A percentile compares a stretch with the other conserved stretches of the same genome.
These are phyloP conservation scores for Kockovaella imperatae DNA, from an alignment of 768 basidiomycete genomes.

Conservation along the genomic window DNA sequence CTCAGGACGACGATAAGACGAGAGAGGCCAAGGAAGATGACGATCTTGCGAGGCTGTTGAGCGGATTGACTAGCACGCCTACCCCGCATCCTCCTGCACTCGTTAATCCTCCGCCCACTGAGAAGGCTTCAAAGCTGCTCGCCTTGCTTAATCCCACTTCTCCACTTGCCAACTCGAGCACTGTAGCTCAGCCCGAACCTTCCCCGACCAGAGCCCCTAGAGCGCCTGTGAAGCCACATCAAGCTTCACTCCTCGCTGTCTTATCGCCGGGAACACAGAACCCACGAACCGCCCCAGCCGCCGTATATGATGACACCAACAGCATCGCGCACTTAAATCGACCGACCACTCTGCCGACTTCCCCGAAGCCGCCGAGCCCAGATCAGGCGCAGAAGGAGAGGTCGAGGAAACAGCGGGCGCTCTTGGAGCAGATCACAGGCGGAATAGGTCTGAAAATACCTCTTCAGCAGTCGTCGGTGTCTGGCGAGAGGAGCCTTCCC, in stretches of 20 bases:
- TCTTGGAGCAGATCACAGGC: constrained; percentile 30
- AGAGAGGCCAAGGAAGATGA: constrained; percentile 26
- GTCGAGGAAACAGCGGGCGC: constrained; percentile 21
- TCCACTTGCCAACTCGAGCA: not conserved
- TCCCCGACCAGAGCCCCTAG: not conserved
- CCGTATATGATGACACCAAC: constrained; percentile 5
- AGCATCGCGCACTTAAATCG: no score
- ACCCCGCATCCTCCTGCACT: constrained; percentile 57
- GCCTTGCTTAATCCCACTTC: constrained; percentile 24
- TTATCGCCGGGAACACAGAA: constrained; percentile 9
- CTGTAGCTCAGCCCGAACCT: not conserved
- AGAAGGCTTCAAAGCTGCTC: constrained; percentile 22
- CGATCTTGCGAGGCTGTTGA: constrained; percentile 24
- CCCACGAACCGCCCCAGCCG: not conserved
- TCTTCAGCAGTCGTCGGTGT: no score
- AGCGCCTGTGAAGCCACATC: constrained; percentile 25
- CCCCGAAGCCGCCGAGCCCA: constrained; percentile 16
- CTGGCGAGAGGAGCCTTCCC: no score
- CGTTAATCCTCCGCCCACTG: constrained; percentile 5
- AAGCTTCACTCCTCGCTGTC: constrained; percentile 22
- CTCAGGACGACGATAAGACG: no score
- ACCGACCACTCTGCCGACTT: constrained; percentile 25
- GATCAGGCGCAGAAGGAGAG: constrained; percentile 12
- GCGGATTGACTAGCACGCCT: constrained; percentile 62
- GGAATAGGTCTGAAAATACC: constrained; percentile 25